Evolutionary conservation across 352 stramenopile species (phyloP), one percentile per base, ranked within the genome.

Genomic region (Phytophthora hibernalis): DNA sequence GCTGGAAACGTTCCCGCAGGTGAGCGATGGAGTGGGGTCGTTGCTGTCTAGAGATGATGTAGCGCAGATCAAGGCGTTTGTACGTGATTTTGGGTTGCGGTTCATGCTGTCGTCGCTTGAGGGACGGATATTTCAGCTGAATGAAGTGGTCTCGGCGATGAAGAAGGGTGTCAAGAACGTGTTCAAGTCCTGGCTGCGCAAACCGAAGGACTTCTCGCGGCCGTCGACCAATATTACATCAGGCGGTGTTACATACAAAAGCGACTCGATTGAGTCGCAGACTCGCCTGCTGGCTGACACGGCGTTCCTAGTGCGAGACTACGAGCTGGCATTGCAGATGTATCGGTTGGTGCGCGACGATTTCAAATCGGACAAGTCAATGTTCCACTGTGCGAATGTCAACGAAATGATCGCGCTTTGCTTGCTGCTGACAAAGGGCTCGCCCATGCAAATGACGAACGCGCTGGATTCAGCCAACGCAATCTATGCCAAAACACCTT

Each of bases 111-210:
- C 87, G 3, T 74, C 82, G 31, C 80, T 98, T 10, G 92, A 98
- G 51, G 61, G 81, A 37, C 90, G 89, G 6, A 87, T 98, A 24
- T 85, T 90, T 20, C 83, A 92, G 56, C 66, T 98, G 3, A 97
- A 98, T 58, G 84, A 96, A 55, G 77, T 90, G 24, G 91, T 98
- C 6, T 96, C 88, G 4, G 90, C 87, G 7, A 93, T 92, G 76
- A 93, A 96, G 43, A 97, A 97, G 50, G 92, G 92, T 30, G 87
- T 98, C 45, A 97, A 97, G 62, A 97, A 97, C 54, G 85, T 97
- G 18, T 91, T 97, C 61, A 96, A 96, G 70, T 97, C 87, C 44
- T 97, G 90, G 89, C 72, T 95, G 40, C 89, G 87, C n/a, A 96
- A 97, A 65, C 87, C 90, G 3, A 93, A 95, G 44, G 90, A 96